Conservation (phyloP, 176 grass and related monocot genomes). For the Rhipidocladum racemiflorum region DNA sequence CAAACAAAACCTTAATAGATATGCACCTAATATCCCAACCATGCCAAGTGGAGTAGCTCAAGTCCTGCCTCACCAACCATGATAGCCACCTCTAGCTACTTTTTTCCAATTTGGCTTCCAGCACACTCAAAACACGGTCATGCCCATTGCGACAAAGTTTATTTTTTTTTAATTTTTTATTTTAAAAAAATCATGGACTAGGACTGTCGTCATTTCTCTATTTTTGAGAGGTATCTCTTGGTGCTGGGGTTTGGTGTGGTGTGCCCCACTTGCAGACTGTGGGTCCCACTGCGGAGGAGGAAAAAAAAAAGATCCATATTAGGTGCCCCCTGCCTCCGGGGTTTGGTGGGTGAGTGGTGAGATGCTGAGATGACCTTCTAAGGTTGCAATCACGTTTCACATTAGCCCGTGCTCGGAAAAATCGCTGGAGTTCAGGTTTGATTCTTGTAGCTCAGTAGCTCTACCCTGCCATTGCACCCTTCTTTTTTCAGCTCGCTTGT, state of each 20-base stretch:
- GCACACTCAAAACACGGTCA: constrained; percentile 32
- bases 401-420: too few relatives aligned
- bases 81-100: constrained; percentile 34
- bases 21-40: constrained; percentile 7
- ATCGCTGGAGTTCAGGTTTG: not conserved
- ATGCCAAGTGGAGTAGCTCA: constrained; percentile 8
- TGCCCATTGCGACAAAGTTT: not conserved
- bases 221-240: not conserved
- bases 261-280: not conserved
- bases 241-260: not conserved
- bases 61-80: constrained; percentile 32
- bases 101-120: constrained; percentile 33
- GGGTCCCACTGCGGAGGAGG: not conserved
- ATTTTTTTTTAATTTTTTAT: not conserved
- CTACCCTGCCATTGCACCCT: not conserved
- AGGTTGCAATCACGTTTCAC: not conserved
- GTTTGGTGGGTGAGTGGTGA: constrained; percentile 37
- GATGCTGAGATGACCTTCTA: not conserved
- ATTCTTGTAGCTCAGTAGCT: not conserved
- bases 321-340: constrained; percentile 42
- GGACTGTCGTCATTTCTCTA: not conserved
- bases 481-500: not conserved
- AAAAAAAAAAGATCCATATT: not conserved
- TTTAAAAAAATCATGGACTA: not conserved
- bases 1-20: too few relatives aligned